Evolutionary conservation across 140 eudicot genomes (phyloP).

Genomic region (Anethum foeniculum): DNA sequence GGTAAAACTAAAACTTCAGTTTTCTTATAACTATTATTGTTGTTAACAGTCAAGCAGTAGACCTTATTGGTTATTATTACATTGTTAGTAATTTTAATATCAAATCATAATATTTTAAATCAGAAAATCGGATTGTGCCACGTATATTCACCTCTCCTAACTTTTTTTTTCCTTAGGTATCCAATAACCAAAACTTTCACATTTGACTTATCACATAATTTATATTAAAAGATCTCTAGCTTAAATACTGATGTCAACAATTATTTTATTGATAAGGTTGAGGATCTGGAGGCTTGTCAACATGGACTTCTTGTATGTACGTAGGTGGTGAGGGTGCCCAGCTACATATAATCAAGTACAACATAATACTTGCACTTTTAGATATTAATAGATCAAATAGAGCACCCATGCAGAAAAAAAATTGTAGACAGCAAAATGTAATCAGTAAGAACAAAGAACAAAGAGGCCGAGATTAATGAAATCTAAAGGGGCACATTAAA

Average conservation of each 20-base stretch:
- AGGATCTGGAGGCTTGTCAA: neutral
- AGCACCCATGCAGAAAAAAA: no score
- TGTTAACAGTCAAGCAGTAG: neutral
- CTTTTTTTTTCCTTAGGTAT: neutral
- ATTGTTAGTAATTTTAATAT: no score
- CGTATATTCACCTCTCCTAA: neutral
- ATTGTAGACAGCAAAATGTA: no score
- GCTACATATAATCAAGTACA: neutral
- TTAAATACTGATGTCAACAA: neutral
- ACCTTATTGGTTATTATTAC: neutral
- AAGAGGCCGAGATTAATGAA: neutral
- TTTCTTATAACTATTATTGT: neutral
- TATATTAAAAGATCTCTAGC: neutral
- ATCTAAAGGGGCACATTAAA: neutral
- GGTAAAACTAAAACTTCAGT: neutral
- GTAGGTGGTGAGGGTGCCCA: neutral
- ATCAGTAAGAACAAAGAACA: neutral
- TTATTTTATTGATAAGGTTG: neutral
- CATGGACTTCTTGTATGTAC: neutral
- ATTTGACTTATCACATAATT: no score
- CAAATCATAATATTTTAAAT: no score
- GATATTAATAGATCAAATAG: no score
- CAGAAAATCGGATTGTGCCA: neutral
- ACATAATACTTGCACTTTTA: neutral
- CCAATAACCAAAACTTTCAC: neutral